Percentiles rank a stretch among this genome's conserved stretches.
Conservation (phyloP, 2,329 filamentous ascomycete genomes). For the Elsinoe necatrix region DNA sequence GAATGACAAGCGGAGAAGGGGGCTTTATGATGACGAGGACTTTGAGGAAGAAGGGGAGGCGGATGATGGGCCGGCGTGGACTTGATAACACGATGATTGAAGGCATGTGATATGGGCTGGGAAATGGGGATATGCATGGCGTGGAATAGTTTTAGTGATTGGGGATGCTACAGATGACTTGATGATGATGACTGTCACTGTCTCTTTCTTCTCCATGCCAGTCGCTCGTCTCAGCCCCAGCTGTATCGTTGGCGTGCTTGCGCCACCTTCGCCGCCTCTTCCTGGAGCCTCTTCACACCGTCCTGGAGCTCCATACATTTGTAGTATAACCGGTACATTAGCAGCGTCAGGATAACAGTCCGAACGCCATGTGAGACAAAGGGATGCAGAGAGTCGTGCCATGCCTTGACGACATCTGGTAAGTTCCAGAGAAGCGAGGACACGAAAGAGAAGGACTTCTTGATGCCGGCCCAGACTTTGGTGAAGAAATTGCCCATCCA, state of each 20-base stretch:
- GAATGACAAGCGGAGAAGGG: conserved; percentile 42
- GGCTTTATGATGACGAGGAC: conserved; percentile 45
- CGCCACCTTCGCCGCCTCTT: not conserved
- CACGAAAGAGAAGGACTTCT: not conserved
- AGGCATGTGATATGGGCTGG: not conserved
- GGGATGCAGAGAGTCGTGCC: not conserved
- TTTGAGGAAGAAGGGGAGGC: conserved; percentile 34
- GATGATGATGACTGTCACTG: not conserved
- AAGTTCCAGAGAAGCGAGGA: not conserved
- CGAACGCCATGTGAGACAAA: not conserved
- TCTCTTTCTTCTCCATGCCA: not conserved
- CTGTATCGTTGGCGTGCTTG: not conserved
- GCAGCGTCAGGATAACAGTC: not conserved
- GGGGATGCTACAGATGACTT: not conserved
- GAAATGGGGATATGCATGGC: not conserved
- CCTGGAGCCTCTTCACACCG: not conserved
- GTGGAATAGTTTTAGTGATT: not conserved
- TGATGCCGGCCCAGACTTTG: not conserved
- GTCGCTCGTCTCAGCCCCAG: not conserved
- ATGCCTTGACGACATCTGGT: not conserved
- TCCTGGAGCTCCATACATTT: not conserved
- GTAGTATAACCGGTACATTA: not conserved
- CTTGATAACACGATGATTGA: no score
- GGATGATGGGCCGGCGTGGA: conserved; percentile 20
- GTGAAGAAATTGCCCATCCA: not conserved